Base-by-base conservation (phyloP, 768 basidiomycete genomes). In the Suillus luteus region DNA sequence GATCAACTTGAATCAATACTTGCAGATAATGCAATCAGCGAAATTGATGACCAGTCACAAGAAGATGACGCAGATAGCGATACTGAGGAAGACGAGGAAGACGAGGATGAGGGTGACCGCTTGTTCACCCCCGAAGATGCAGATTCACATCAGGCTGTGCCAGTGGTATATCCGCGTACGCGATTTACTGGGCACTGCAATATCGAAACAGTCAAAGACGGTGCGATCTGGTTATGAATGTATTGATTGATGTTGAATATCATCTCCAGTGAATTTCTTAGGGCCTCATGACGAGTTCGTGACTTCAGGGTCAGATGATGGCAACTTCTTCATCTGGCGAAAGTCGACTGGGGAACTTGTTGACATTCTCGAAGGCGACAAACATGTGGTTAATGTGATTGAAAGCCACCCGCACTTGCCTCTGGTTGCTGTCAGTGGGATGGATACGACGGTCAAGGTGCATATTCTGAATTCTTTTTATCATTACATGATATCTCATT, bases 271-370 rank as follows among this genome's bases (percentile, higher is more conserved):
- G 43, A 95, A 93, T 73, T 95, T 93, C 72, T 76, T 95, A 44
- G 94, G 94, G 0, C 87, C 89, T 7, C 75, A 76, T 49, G 90
- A 93, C 60, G 90, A 95, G 74, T 91, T 82, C 63, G 84, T 96
- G 24, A 81, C 85, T 14, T 93, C 92, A 27, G 94, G 94, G 8
- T 93, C 90, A 5, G 94, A 96, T 69, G 93, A 95, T 66, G 91
- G 91, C 1, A 88, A 92, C 71, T 88, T 91, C 74, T 96, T 96
- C 72, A 80, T 95, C 15, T 96, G 94, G 94, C 79, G 85, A 64
- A 95, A 95, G 71, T 73, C 76, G 19, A 82, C 82, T 17, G 88
- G 86, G 0, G 74, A 74, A 14, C 74, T 95, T 11, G 84, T 86
- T 61, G 91, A 90, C 15, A 86, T 96, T 52, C 87, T 92, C 67